phyloP scores from a whole-genome alignment of 2,329 filamentous ascomycete genomes.

The Cercospora brassicicola region DNA sequence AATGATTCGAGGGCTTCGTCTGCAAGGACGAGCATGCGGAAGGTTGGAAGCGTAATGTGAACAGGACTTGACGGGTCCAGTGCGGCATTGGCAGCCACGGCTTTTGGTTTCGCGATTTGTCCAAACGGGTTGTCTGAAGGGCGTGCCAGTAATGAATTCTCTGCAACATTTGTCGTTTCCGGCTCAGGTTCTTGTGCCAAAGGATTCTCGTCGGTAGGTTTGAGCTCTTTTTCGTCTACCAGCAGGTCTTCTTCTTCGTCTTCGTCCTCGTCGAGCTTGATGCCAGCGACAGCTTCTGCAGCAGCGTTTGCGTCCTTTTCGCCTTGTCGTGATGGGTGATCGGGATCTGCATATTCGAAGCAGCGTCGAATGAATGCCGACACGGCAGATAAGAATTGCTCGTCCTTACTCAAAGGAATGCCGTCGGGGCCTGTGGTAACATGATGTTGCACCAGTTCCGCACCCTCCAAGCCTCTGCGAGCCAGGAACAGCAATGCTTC shows the following conservation, averaged over 20 bases:
- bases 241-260: slow-evolving; percentile 60
- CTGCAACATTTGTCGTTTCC: slow-evolving; percentile 16
- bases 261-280: slow-evolving; percentile 74
- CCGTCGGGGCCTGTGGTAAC: slow-evolving; percentile 36
- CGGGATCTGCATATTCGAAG: slow-evolving; percentile 97
- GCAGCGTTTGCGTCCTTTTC: slow-evolving; percentile 39
- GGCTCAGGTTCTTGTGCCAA: neutral
- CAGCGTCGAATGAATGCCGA: slow-evolving; percentile 94
- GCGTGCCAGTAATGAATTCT: slow-evolving; percentile 32
- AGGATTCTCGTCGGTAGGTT: slow-evolving; percentile 25
- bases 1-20: slow-evolving; percentile 95
- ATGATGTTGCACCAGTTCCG: slow-evolving; percentile 41
- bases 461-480: slow-evolving; percentile 68
- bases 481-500: slow-evolving; percentile 92
- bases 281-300: slow-evolving; percentile 56
- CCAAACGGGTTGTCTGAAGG: slow-evolving; percentile 38
- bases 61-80: slow-evolving; percentile 90
- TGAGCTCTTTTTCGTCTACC: slow-evolving; percentile 46
- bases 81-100: slow-evolving; percentile 80
- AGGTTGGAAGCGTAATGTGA: slow-evolving; percentile 93
- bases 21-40: slow-evolving; percentile 96
- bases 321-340: slow-evolving; percentile 48
- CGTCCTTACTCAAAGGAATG: slow-evolving; percentile 61
- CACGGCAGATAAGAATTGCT: slow-evolving; percentile 87
- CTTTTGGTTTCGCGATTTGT: slow-evolving; percentile 52